Percentiles rank a stretch among this genome's conserved stretches.
phyloP scores from a whole-genome alignment of 2,329 filamentous ascomycete species.

The Acephala macrosclerotiorum region DNA sequence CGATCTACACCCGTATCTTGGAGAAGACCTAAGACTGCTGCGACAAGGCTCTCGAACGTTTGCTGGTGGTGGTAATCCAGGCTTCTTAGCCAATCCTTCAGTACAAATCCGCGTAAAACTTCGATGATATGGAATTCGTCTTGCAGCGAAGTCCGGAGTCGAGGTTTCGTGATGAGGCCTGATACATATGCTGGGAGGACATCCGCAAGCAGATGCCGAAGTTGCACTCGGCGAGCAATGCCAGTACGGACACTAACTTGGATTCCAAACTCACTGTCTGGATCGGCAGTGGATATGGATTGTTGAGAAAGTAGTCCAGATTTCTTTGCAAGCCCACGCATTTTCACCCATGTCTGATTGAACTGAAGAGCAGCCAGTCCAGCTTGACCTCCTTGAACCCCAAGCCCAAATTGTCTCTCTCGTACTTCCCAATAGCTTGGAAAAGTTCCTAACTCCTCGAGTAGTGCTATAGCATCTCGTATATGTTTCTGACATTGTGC shows the following conservation, averaged over 20 bases:
- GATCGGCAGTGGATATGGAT: neutral
- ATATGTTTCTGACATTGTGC: neutral
- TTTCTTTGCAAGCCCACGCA: neutral
- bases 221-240: slow-evolving; percentile 31
- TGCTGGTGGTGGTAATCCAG: slow-evolving; percentile 6
- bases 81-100: neutral
- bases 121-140: neutral
- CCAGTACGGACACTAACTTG: slow-evolving; percentile 39
- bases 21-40: slow-evolving; percentile 14
- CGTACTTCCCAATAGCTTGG: neutral
- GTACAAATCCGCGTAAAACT: neutral
- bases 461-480: neutral
- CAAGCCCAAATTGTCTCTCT: slow-evolving; percentile 14
- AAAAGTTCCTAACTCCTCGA: neutral
- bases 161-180: neutral
- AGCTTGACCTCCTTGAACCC: slow-evolving; percentile 11
- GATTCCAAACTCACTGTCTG: slow-evolving; percentile 29
- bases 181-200: slow-evolving; percentile 16
- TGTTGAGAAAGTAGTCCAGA: neutral
- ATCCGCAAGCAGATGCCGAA: slow-evolving; percentile 33
- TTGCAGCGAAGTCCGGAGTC: neutral
- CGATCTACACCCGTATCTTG: slow-evolving; percentile 21
- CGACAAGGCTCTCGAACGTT: neutral
- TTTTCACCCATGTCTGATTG: slow-evolving; percentile 22
- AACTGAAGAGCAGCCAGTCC: slow-evolving; percentile 1